Conservation (phyloP, 2,329 filamentous ascomycete genomes). For the Juglanconis juglandina region DNA sequence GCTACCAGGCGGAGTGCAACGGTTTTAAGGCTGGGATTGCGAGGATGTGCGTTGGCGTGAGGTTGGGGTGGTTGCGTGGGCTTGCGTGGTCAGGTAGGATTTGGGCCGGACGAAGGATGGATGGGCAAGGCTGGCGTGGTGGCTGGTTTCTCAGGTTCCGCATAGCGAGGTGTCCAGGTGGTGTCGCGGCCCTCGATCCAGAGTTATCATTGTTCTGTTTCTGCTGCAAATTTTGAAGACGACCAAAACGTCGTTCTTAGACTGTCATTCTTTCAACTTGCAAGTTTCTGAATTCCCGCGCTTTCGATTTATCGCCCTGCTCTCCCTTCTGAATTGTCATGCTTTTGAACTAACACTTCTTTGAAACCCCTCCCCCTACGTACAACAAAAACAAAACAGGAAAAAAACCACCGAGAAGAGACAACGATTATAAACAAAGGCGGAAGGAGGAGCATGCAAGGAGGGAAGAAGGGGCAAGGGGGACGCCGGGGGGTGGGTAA, state of each 20-base stretch:
- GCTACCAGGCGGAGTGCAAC: neutral
- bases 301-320: neutral
- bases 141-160: neutral
- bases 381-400: too few relatives aligned
- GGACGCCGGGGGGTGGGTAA: too few relatives aligned
- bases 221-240: neutral
- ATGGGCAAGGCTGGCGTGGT: neutral
- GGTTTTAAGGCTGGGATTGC: neutral
- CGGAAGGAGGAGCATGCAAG: too few relatives aligned
- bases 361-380: too few relatives aligned
- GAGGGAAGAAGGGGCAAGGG: too few relatives aligned
- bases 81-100: neutral
- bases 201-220: neutral
- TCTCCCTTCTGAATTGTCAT: neutral
- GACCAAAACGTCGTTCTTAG: neutral
- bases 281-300: neutral
- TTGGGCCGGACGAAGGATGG: neutral
- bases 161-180: neutral
- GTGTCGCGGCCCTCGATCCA: neutral
- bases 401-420: too few relatives aligned
- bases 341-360: neutral
- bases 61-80: neutral
- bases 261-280: neutral
- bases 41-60: neutral
- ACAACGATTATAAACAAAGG: too few relatives aligned